A percentile compares a stretch with the other conserved stretches of the same genome.
phyloP scores from a whole-genome alignment of 148 eudicot genomes.

The Bassia scoparia region DNA sequence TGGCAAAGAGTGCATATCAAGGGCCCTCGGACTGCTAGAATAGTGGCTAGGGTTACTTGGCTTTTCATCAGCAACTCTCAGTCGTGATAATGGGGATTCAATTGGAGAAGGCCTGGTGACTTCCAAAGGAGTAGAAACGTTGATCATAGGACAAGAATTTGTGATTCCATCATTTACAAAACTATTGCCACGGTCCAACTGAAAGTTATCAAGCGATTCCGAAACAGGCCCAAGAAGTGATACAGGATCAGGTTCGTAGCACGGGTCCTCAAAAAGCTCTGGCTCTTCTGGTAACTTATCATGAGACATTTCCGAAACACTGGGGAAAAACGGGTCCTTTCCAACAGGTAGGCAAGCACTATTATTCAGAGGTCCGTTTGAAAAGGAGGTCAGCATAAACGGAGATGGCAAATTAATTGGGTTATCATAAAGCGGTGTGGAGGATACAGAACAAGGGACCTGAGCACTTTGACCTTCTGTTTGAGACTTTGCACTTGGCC shows the following conservation, averaged over 20 bases:
- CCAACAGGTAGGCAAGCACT: slow-evolving; percentile 47
- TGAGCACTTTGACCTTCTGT: slow-evolving; percentile 56
- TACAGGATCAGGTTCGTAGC: slow-evolving; percentile 90
- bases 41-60: slow-evolving; percentile 43
- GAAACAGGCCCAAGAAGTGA: slow-evolving; percentile 95
- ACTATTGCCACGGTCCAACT: slow-evolving; percentile 64
- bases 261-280: slow-evolving; percentile 95
- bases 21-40: slow-evolving; percentile 49
- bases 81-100: slow-evolving; percentile 80
- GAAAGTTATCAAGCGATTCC: slow-evolving; percentile 87
- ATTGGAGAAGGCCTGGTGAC: slow-evolving; percentile 76
- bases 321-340: slow-evolving; percentile 54
- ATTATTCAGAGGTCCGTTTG: slow-evolving; percentile 43
- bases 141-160: slow-evolving; percentile 47
- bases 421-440: slow-evolving; percentile 62
- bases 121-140: slow-evolving; percentile 44
- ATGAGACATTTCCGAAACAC: slow-evolving; percentile 40
- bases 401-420: slow-evolving; percentile 82
- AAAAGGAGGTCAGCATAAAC: slow-evolving; percentile 55
- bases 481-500: slow-evolving; percentile 59
- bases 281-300: slow-evolving; percentile 74
- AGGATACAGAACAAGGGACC: slow-evolving; percentile 32
- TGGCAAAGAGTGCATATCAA: slow-evolving; percentile 41
- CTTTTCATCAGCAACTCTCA: slow-evolving; percentile 62
- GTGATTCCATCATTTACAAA: slow-evolving; percentile 52